Evolutionary conservation across 1,139 yeast species (phyloP), one percentile per base, ranked within the genome.

Genomic region (Taphrina communis): DNA sequence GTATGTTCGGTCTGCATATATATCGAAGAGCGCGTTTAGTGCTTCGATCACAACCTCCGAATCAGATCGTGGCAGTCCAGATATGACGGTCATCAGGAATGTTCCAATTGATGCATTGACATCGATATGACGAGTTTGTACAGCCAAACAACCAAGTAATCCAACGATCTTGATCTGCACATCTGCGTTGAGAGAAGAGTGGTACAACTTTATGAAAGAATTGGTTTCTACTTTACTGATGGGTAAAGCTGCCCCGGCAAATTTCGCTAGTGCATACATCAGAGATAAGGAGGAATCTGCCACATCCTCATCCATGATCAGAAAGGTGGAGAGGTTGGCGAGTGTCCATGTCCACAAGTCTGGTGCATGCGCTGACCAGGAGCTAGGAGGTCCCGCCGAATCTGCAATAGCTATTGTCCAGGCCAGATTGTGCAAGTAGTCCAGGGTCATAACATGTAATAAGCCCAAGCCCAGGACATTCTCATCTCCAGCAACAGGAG

Each of bases 1-100:
- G 74, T 81, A 88, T 42, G 80, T 82, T 36, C 81, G 82, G 78
- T 94, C 98, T n/a, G 89, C 90, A 77, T 89, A 94, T 7, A 92
- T 81, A 71, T 91, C 97, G 77, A 86, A 91, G 9, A 92, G 75
- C 8, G 85, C 80, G 74, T 90, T 88, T 42, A 90, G 77, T 31
- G 87, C 79, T 70, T 89, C 94, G 66, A 87, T 78, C 6, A 86
- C 80, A 7, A 87, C 77, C 70, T 80, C 73, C 4, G 76, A 76
- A 6, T 77, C 78, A 9, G 76, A 71, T 9, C 75, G 58, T 36
- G 76, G 76, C 31, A 76, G 71, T 5, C 72, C 68, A 31, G 77
- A 70, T 39, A 76, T 70, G 25, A 75, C 78, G 8, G 77, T 72
- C 36, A 86, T 69, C 66, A 86, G 78, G 72, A 84, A 83, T 51